phyloP scores from a whole-genome alignment of 2,329 filamentous ascomycete species.

The Trichoderma oligosporum region DNA sequence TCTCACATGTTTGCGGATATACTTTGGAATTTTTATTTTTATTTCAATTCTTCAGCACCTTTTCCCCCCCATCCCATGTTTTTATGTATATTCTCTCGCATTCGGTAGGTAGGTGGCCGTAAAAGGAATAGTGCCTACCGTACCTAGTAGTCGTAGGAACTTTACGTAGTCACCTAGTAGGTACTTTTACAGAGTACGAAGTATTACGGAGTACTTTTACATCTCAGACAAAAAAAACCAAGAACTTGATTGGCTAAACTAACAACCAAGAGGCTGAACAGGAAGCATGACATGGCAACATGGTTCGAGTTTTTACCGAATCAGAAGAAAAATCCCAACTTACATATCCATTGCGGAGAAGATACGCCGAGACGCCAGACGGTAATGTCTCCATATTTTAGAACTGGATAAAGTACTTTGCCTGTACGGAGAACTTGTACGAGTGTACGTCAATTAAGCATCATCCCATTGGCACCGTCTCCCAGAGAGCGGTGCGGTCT shows the following conservation, averaged over 20 bases:
- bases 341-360: constrained; percentile 8
- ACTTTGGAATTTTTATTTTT: background rate
- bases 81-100: background rate
- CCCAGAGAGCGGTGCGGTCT: too few species aligned
- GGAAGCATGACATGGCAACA: background rate
- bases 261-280: constrained; percentile 10
- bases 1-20: background rate
- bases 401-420: too few species aligned
- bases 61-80: background rate
- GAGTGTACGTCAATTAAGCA: too few species aligned
- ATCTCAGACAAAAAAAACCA: too few species aligned
- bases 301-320: background rate
- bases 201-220: background rate
- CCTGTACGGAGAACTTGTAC: too few species aligned
- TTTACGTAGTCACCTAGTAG: too few species aligned
- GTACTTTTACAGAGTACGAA: too few species aligned
- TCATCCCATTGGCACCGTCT: too few species aligned
- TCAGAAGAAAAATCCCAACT: background rate
- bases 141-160: too few species aligned
- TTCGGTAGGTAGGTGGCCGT: constrained; percentile 9
- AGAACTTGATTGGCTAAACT: background rate
- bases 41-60: background rate
- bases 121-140: background rate
- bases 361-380: background rate
- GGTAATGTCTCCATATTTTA: background rate